These are phyloP conservation scores for Saccharomyces eubayanus DNA, from an alignment of 805 yeast species.

Conservation along the genomic window DNA sequence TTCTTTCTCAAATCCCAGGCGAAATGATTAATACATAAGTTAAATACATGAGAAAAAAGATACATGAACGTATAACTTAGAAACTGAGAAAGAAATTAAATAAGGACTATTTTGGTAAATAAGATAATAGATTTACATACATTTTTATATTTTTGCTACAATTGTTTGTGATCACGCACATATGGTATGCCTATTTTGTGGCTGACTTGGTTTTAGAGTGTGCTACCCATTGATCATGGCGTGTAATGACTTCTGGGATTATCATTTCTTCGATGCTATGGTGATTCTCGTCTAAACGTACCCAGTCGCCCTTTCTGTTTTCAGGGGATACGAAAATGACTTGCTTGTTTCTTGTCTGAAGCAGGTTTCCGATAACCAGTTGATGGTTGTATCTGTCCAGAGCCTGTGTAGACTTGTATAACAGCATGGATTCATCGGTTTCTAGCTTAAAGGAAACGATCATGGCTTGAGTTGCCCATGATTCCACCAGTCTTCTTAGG, in stretches of 20 bases:
- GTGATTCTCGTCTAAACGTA: slow-evolving; percentile 38
- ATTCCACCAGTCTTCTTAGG: slow-evolving; percentile 73
- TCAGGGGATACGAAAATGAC: slow-evolving; percentile 64
- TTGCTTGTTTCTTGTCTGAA: slow-evolving; percentile 80
- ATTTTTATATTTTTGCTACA: not conserved
- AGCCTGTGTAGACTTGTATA: slow-evolving; percentile 71
- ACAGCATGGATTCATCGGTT: slow-evolving; percentile 65
- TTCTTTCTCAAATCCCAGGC: not conserved
- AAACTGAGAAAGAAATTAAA: not conserved
- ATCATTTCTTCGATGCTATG: slow-evolving; percentile 63
- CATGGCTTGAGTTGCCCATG: slow-evolving; percentile 95
- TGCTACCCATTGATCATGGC: slow-evolving; percentile 58
- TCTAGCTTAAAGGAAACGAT: slow-evolving; percentile 90
- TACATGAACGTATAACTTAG: not conserved
- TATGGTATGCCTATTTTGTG: not conserved
- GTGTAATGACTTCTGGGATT: slow-evolving; percentile 63
- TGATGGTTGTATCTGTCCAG: slow-evolving; percentile 83
- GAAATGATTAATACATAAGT: not conserved
- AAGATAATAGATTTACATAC: not conserved
- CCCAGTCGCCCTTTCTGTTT: slow-evolving; percentile 38
- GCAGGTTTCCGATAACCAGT: slow-evolving; percentile 84
- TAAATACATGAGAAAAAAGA: not conserved
- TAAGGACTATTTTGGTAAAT: not conserved
- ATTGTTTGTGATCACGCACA: not conserved
- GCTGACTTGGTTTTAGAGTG: slow-evolving; percentile 9